phyloP scores from a whole-genome alignment of 192 early-diverging fungal genomes.

The Backusella parvicylindrica region DNA sequence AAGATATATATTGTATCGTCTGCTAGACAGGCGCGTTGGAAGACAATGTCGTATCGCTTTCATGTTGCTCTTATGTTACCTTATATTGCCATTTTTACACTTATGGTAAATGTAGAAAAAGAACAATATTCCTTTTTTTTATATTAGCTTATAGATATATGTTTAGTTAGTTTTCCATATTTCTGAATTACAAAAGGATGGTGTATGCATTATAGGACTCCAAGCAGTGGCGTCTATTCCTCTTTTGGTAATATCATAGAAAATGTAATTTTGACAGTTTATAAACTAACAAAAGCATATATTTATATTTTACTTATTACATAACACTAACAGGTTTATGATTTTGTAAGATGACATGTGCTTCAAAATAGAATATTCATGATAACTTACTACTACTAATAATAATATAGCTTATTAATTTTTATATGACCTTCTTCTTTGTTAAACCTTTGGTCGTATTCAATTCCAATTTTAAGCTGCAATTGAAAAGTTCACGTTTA shows the following conservation, averaged over 20 bases:
- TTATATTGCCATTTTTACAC: slow-evolving; percentile 31
- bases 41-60: slow-evolving; percentile 26
- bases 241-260: slow-evolving; percentile 27
- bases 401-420: slow-evolving; percentile 25
- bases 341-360: slow-evolving; percentile 26
- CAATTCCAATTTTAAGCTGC: background rate
- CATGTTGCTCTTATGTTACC: slow-evolving; percentile 27
- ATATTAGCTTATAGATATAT: background rate
- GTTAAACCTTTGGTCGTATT: slow-evolving; percentile 26
- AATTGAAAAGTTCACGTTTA: slow-evolving; percentile 24
- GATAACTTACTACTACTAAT: background rate
- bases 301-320: background rate
- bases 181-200: slow-evolving; percentile 18
- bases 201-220: slow-evolving; percentile 33
- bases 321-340: slow-evolving; percentile 20
- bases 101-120: slow-evolving; percentile 22
- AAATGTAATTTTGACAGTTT: background rate
- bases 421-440: slow-evolving; percentile 36
- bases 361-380: background rate
- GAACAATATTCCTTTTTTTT: background rate
- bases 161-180: slow-evolving; percentile 30
- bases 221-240: slow-evolving; percentile 28
- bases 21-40: slow-evolving; percentile 3
- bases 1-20: slow-evolving; percentile 15
- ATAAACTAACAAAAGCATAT: background rate